These are phyloP conservation scores for Cystobasidium sp. DNA, from an alignment of 1,284 basidiomycete genomes.

Conservation along the genomic window DNA sequence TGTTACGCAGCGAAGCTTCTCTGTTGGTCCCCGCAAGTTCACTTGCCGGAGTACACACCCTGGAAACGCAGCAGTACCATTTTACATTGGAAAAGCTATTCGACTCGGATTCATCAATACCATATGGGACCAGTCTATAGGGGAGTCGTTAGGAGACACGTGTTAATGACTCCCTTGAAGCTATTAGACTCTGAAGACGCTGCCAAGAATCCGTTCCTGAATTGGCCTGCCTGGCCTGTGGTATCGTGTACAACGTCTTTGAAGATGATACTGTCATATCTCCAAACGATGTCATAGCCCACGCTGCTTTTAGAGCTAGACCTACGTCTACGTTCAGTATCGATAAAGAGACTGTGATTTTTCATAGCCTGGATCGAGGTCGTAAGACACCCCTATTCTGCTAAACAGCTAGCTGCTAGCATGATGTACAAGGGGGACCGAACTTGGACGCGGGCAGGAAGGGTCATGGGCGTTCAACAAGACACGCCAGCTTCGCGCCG, in stretches of 20 bases:
- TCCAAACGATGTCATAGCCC: constrained; percentile 22
- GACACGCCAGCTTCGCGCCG: constrained; percentile 14
- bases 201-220: constrained; percentile 24
- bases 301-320: constrained; percentile 28
- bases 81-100: constrained; percentile 50
- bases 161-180: constrained; percentile 31
- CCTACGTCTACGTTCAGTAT: constrained; percentile 26
- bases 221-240: constrained; percentile 28
- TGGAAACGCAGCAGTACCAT: constrained; percentile 24
- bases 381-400: constrained; percentile 12
- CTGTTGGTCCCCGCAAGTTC: constrained; percentile 16
- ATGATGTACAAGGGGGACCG: constrained; percentile 18
- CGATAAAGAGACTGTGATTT: constrained; percentile 28
- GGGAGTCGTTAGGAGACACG: constrained; percentile 33
- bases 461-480: constrained; percentile 20
- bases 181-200: constrained; percentile 25
- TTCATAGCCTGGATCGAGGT: constrained; percentile 35
- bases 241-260: constrained; percentile 28
- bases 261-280: constrained; percentile 27
- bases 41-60: constrained; percentile 28
- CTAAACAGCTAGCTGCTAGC: constrained; percentile 20
- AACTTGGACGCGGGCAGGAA: constrained; percentile 14
- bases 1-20: constrained; percentile 34
- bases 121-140: constrained; percentile 34
- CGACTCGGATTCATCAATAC: constrained; percentile 53